Evolutionary conservation across 2,329 filamentous ascomycete species (phyloP), one percentile per base, ranked within the genome.

Genomic region (Epichloe festucae): DNA sequence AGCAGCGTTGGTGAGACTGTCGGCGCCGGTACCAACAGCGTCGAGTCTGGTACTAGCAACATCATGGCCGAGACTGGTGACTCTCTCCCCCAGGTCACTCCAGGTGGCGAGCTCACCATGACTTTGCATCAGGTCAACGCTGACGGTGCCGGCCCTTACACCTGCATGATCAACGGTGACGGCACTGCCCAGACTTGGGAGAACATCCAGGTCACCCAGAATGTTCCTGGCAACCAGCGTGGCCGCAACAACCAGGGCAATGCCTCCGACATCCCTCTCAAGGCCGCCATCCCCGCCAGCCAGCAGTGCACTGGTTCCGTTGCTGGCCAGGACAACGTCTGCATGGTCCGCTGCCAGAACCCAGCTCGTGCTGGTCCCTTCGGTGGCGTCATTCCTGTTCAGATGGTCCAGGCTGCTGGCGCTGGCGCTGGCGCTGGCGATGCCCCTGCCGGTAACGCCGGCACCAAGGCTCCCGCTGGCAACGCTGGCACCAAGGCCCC

Each of bases 81-180:
- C 53, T 58, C 67, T 52, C 74, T 85, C 23, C 79, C 11, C 11
- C 80, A 84, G 67, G 68, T 85, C 58, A 71, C 70, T 6, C 59
- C 70, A 0, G 81, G 81, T 47, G 82, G 81, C 52, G 58, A 71
- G 51, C 58, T 85, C 54, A 68, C 53, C 1, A 83, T 85, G 73
- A 84, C 79, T 1, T 69, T 84, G 10, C 81, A 84, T 67, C 81
- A 84, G 63, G 79, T 85, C 63, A 85, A 84, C 66, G 72, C 71
- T 39, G 82, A 85, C 57, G 82, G 82, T 53, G 81, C 77, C 53
- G 82, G 82, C 11, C 80, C 81, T 2, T 84, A 82, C 66, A 75
- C 70, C 6, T 83, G 80, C 69, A 79, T 79, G 72, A 80, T 84
- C 62, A 81, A 82, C 60, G 65, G 70, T 51, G 79, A 80, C 52